Evolutionary conservation across 768 basidiomycete species (phyloP).

Genomic region (Mrakia hoshinonis): DNA sequence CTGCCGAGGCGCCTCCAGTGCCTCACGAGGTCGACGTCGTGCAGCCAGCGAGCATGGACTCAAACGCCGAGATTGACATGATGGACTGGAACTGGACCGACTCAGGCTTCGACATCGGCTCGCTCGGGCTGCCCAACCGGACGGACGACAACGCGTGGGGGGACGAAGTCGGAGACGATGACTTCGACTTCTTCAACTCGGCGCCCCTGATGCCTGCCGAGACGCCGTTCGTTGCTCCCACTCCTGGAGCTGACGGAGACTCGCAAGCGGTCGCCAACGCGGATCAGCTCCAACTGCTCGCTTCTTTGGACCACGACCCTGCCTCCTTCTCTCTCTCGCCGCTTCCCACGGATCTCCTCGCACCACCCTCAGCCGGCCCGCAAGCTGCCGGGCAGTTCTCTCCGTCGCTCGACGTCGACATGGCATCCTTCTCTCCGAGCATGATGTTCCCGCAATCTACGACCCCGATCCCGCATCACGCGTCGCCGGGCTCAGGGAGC

Average conservation of each 20-base stretch:
- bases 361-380: neutral
- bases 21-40: constrained; percentile 9
- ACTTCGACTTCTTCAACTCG: constrained; percentile 76
- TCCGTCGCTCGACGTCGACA: constrained; percentile 1
- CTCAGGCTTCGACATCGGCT: constrained; percentile 32
- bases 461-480: neutral
- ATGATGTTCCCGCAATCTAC: constrained; percentile 3
- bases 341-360: constrained; percentile 7
- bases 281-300: neutral
- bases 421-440: constrained; percentile 1
- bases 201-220: neutral
- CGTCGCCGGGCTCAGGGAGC: neutral
- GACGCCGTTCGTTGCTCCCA: neutral
- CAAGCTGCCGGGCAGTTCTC: neutral
- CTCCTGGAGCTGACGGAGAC: neutral
- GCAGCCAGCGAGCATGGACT: neutral
- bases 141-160: constrained; percentile 36
- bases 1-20: constrained; percentile 27
- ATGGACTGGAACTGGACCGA: constrained; percentile 30
- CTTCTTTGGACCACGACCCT: neutral
- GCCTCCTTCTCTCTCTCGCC: constrained; percentile 15
- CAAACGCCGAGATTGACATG: neutral
- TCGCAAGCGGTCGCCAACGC: neutral
- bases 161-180: constrained; percentile 64
- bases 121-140: neutral